These are phyloP conservation scores for Stramenopiles sp. DNA, from an alignment of 352 stramenopile genomes.

Conservation along the genomic window DNA sequence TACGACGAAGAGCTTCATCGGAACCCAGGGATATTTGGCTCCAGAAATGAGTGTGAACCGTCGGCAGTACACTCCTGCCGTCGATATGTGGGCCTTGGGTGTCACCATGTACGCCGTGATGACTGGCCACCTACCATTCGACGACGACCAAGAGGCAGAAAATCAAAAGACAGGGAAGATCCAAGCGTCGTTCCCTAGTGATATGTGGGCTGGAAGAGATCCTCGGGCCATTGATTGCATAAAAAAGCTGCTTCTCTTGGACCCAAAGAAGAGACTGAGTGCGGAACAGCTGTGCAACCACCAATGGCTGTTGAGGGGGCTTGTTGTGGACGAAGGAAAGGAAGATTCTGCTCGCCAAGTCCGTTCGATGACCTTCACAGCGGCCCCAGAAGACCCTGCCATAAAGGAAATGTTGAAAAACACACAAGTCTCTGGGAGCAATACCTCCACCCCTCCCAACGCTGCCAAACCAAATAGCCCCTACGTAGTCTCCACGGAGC, in stretches of 20 bases:
- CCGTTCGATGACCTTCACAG: no score
- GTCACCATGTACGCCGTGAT: conserved; percentile 95
- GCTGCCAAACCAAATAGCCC: no score
- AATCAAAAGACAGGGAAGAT: neutral
- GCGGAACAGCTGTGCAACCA: neutral
- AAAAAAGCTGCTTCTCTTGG: neutral
- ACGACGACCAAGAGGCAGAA: conserved; percentile 54
- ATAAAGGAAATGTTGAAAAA: no score
- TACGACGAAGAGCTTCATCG: conserved; percentile 45
- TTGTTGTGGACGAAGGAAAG: no score
- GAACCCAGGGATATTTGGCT: conserved; percentile 81
- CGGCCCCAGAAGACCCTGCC: no score
- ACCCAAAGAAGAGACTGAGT: neutral
- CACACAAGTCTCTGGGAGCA: no score
- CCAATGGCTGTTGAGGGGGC: neutral
- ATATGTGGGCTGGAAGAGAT: neutral
- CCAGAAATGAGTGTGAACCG: conserved; percentile 89
- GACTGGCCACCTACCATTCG: conserved; percentile 90
- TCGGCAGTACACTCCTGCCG: conserved; percentile 57
- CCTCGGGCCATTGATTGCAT: neutral
- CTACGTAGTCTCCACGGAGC: no score
- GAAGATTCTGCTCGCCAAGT: no score
- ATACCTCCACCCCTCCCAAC: no score
- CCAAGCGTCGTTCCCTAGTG: neutral
- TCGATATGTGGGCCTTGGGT: conserved; percentile 46